A percentile compares a stretch with the other conserved stretches of the same genome.
Evolutionary conservation across 1,139 yeast species (phyloP).

Genomic region (Barnettozyma hawaiiensis): DNA sequence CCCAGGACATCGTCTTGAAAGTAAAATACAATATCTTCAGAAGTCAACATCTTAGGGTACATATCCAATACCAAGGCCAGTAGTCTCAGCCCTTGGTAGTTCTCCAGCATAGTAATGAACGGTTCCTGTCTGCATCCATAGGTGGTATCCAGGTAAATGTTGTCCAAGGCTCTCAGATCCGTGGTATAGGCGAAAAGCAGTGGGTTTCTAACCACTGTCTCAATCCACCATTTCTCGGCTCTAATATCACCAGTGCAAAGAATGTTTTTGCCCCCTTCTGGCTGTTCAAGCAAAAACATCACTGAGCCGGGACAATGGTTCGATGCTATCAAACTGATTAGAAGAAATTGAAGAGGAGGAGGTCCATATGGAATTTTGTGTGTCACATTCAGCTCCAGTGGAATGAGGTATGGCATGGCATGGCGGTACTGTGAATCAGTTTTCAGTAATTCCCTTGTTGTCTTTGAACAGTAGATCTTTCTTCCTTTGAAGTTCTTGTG

Average conservation of each 20-base stretch:
- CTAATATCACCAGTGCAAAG: constrained; percentile 56
- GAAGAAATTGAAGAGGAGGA: too few relatives aligned
- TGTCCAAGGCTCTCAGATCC: constrained; percentile 35
- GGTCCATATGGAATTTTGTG: constrained; percentile 17
- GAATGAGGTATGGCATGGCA: constrained; percentile 26
- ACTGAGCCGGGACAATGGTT: constrained; percentile 63
- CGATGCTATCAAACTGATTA: constrained; percentile 35
- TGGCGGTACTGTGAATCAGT: constrained; percentile 28
- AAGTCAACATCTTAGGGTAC: constrained; percentile 35
- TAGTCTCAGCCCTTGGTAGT: constrained; percentile 38
- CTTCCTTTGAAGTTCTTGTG: constrained; percentile 36
- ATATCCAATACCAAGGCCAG: constrained; percentile 32
- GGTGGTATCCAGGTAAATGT: constrained; percentile 53
- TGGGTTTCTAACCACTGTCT: constrained; percentile 35
- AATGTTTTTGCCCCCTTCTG: constrained; percentile 30
- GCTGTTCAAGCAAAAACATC: constrained; percentile 45
- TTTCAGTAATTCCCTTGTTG: constrained; percentile 37
- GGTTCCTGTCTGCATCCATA: constrained; percentile 49
- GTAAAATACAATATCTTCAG: constrained; percentile 34
- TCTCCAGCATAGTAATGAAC: constrained; percentile 39
- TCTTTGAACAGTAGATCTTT: constrained; percentile 42
- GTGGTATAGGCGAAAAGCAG: constrained; percentile 40
- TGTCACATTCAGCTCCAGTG: constrained; percentile 29
- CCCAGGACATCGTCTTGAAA: constrained; percentile 44
- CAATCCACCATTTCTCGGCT: constrained; percentile 52